Evolutionary conservation across 176 grass and related monocot genomes (phyloP), one percentile per base, ranked within the genome.

Genomic region (Secale cereale): DNA sequence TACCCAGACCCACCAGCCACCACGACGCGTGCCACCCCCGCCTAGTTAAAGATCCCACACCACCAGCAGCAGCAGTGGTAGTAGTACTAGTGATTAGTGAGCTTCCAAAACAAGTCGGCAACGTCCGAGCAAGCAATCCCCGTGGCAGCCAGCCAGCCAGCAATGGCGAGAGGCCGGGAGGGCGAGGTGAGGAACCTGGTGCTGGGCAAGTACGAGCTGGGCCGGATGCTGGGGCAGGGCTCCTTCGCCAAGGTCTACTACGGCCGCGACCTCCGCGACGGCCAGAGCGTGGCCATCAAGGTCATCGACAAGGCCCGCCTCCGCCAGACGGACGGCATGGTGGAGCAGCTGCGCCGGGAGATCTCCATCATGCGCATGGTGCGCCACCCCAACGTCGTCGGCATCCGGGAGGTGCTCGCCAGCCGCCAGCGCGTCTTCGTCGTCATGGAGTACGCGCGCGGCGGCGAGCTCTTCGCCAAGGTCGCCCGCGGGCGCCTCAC

Each of bases 231-330:
- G 10, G 97, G 97, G 6, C 91, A 90, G 81, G 97, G 97, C 63
- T 95, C 97, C 30, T 98, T 98, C 77, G 97, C 89, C 22, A 98
- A 95, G 89, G 97, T 98, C 6, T 90, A 98, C 78, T 85, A 94
- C 70, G 97, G 79, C 70, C 87, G 97, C 0, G 93, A 98, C 81
- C 31, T 95, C 5, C 54, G 70, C 50, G 50, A 88, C 1, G 78
- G 78, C 12, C 90, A 76, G n/a, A 89, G 91, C 88, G 97, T 99
- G 35, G 97, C 97, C 10, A 94, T 99, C 52, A 99, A 99, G 90
- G 89, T 97, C 65, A 99, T 99, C 90, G 77, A 91, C 79, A 99
- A 99, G 90, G 91, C 94, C 9, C 88, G 82, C 43, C 85, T 99
- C 22, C 92, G 86, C 20, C 78, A 70, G 2, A 82, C 78, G 29